Percentiles rank a stretch among this genome's conserved stretches.
Evolutionary conservation across 2,329 filamentous ascomycete species (phyloP).

Genomic region (Periconia digitata): DNA sequence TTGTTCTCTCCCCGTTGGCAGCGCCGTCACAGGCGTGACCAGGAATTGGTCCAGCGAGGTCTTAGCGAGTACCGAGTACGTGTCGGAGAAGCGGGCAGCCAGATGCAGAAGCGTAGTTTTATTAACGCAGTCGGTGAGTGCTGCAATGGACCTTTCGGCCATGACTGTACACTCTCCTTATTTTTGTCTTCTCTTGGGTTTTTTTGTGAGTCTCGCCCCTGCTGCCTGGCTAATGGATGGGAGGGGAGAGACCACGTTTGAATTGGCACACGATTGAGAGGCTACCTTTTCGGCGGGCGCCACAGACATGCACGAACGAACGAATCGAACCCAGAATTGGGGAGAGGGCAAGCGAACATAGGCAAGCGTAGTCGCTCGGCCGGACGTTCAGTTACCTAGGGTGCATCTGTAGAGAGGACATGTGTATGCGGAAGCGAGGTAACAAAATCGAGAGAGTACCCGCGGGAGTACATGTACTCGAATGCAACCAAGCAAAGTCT

Average conservation of each 20-base stretch:
- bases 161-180: no score
- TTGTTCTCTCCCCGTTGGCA: conserved; percentile 63
- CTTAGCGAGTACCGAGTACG: conserved; percentile 36
- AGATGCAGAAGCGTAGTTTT: conserved; percentile 34
- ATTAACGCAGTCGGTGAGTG: conserved; percentile 38
- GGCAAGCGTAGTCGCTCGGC: background rate
- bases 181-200: no score
- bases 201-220: conserved; percentile 7
- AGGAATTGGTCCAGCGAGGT: conserved; percentile 44
- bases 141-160: conserved; percentile 20
- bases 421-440: background rate
- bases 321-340: background rate
- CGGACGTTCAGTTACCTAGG: background rate
- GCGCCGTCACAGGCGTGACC: conserved; percentile 42
- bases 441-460: no score
- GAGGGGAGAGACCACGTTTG: background rate
- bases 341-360: background rate
- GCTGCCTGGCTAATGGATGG: background rate
- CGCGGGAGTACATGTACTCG: no score
- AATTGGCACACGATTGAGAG: background rate
- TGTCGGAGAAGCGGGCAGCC: conserved; percentile 38
- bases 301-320: background rate
- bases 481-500: no score
- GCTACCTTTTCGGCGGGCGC: background rate
- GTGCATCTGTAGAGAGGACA: background rate